Base-by-base conservation (phyloP, 176 grass and related monocot species). In the Themeda triandra region DNA sequence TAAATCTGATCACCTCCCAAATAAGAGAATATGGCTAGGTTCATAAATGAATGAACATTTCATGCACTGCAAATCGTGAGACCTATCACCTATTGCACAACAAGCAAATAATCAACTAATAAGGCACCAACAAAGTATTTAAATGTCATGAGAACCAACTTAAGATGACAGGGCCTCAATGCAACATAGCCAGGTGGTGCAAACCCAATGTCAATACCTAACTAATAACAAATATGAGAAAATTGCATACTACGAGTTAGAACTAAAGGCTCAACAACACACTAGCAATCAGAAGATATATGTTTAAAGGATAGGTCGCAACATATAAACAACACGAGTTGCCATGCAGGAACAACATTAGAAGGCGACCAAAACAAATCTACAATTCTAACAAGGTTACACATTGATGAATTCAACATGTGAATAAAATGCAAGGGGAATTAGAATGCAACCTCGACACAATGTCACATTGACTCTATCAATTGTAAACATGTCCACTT, bases 401-500 rank as follows among this genome's bases (percentile, higher is more conserved):
- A 77, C 4, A 71, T 37, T 30, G 30, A 67, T 29, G 13, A 27
- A 63, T 54, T 71, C 6, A 30, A 56, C 21, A 45, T 25, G 10
- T 74, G 45, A 24, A 23, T 59, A 3, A 21, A 79, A 11, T 69
- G 72, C 0, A n/a, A 37, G 27, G 35, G 0, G 51, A 2, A 56
- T 56, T 56, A 56, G 19, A 56, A 28, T 37, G 45, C 59, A 60
- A 19, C 49, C 44, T 80, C 17, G 63, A 53, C 48, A 3, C 24
- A 73, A 6, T 42, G 30, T 17, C 5, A 2, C n/a, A 60, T 78
- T 83, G 75, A 83, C 35, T 59, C 6, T 9, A 63, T 46, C 68
- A 69, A 84, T 80, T 37, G 30, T 25, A 76, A 69, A 39, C 30
- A 79, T 40, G 63, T 37, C 62, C 62, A 69, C 28, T 73, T 40